Base-by-base conservation (phyloP, 1,139 yeast species). In the Yamadazyma taylorii region DNA sequence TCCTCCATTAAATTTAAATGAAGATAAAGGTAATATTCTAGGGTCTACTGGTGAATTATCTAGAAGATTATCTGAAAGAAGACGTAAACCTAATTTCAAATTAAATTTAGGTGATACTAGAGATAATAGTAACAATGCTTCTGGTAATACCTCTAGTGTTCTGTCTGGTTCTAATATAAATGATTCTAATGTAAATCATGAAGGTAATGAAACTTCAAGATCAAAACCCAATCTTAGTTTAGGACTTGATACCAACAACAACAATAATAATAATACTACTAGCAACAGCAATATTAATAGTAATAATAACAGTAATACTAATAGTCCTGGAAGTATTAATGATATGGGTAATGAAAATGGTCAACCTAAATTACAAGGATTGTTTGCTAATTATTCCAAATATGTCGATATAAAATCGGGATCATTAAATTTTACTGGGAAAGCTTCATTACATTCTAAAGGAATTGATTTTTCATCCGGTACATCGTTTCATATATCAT, bases 381-480 rank as follows among this genome's bases (percentile, higher is more conserved):
- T 80, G 35, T 89, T 90, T 66, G 85, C 92, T 12, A 81, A 84
- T 56, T 90, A 86, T 58, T 78, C 94, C 21, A 85, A 87, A 55
- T 90, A 87, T 56, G 79, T 92, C 27, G 97, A 92, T 62, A 82
- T 92, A 49, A 85, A 87, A 53, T 85, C 95, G 0, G 98, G 98
- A 1, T 81, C 90, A 12, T 73, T 92, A 40, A 90, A 88, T 55
- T 92, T 92, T 58, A 85, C 92, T 1, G 97, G 97, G 14, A 90
- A 92, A 57, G 89, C 97, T 3, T 87, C 96, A 1, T 66, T 92
- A 36, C 95, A 92, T 53, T 83, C 97, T 0, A 79, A 86, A 48
- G 98, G 98, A 32, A 83, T 92, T 31, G 95, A 89, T 58, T 92
- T 92, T 52, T 79, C 87, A 32, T 80, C 86, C 34, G 98, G 98